A percentile compares a stretch with the other conserved stretches of the same genome.
These are phyloP conservation scores for Gremmenia infestans DNA, from an alignment of 2,329 filamentous ascomycete genomes.

Conservation along the genomic window DNA sequence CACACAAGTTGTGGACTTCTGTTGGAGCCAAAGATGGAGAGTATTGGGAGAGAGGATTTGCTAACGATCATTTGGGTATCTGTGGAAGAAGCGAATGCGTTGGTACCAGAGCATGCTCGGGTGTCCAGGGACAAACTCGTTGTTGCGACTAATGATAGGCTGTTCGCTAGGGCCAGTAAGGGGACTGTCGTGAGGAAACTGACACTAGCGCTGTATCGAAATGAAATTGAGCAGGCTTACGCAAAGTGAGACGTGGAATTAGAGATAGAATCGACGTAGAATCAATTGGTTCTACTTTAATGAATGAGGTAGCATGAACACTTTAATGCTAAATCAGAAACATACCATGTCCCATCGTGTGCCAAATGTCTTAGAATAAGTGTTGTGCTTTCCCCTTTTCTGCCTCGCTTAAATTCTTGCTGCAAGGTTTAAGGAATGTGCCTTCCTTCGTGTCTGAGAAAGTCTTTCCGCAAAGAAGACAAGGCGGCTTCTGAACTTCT, in stretches of 20 bases:
- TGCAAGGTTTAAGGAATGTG: no score
- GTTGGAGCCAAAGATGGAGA: conserved; percentile 12
- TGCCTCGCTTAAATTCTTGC: no score
- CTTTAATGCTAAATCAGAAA: no score
- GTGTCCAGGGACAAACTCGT: conserved; percentile 12
- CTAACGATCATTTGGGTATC: conserved; percentile 12
- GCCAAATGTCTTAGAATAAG: no score
- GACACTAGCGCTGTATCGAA: conserved; percentile 6
- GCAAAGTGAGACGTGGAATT: neutral
- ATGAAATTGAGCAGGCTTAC: conserved; percentile 11
- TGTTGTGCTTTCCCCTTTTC: no score
- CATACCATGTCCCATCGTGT: no score
- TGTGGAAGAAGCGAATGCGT: conserved; percentile 13
- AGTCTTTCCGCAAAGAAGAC: no score
- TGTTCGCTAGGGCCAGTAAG: conserved; percentile 14
- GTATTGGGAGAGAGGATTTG: conserved; percentile 3
- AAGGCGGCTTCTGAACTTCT: no score
- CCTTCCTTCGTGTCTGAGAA: no score
- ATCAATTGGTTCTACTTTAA: no score
- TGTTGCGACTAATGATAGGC: conserved; percentile 7
- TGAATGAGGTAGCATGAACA: no score
- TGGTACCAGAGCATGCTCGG: conserved; percentile 17
- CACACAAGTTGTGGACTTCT: conserved; percentile 11
- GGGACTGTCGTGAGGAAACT: conserved; percentile 11
- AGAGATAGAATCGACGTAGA: neutral